These are phyloP conservation scores for Chrysophaeum taylorii DNA, from an alignment of 352 stramenopile genomes.

Conservation along the genomic window DNA sequence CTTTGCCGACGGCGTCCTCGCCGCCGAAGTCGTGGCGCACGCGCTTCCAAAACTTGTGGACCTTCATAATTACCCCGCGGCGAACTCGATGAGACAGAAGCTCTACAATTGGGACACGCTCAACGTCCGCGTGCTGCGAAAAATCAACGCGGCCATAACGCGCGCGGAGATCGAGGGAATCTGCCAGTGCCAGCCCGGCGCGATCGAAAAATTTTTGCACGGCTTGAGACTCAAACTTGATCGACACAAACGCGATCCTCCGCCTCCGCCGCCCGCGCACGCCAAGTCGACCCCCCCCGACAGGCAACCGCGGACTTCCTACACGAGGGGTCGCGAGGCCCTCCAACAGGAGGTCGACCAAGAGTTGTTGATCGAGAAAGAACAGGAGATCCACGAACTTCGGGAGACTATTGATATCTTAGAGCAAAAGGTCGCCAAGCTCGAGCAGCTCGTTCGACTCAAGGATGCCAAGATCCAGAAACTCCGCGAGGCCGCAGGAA, in stretches of 20 bases:
- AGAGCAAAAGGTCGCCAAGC: conserved; percentile 83
- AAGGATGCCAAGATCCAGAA: conserved; percentile 86
- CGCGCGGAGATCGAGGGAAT: conserved; percentile 79
- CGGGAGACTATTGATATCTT: conserved; percentile 77
- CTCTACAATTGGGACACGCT: conserved; percentile 90
- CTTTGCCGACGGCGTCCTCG: conserved; percentile 75
- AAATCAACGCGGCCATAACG: conserved; percentile 60
- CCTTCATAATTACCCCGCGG: conserved; percentile 87
- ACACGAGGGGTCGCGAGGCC: conserved; percentile 1
- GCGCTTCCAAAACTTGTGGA: conserved; percentile 89
- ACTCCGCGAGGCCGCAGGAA: too few relatives aligned
- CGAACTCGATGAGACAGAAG: conserved; percentile 81
- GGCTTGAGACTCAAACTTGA: conserved; percentile 68
- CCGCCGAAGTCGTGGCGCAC: conserved; percentile 48
- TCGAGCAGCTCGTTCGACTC: conserved; percentile 81
- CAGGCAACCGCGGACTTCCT: neutral
- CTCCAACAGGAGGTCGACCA: conserved; percentile 30
- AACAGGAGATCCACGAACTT: conserved; percentile 59
- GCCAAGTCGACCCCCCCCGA: neutral
- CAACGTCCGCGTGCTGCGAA: conserved; percentile 73
- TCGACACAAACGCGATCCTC: neutral
- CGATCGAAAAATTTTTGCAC: conserved; percentile 76
- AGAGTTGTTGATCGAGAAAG: conserved; percentile 46
- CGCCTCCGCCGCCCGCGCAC: conserved; percentile 3
- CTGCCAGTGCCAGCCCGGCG: conserved; percentile 66